Evolutionary conservation across 2,329 filamentous ascomycete species (phyloP).

Genomic region (Penicillium nordicum): DNA sequence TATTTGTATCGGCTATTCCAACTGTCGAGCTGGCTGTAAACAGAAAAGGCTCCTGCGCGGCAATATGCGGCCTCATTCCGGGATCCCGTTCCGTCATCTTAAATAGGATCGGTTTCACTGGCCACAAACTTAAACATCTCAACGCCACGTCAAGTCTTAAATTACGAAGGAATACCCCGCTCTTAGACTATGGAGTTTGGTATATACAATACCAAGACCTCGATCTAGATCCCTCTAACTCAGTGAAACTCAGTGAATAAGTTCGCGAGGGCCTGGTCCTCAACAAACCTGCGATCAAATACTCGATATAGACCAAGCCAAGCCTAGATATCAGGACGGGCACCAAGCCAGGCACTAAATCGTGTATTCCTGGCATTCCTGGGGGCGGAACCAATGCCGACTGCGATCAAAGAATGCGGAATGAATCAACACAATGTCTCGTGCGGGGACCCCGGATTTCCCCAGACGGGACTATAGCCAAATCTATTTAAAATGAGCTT

Average conservation of each 20-base stretch:
- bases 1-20: background rate
- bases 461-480: background rate
- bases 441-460: conserved; percentile 7
- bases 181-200: background rate
- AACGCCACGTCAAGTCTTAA: background rate
- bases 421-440: background rate
- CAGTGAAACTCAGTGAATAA: background rate
- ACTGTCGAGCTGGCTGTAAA: background rate
- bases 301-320: background rate
- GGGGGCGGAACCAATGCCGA: background rate
- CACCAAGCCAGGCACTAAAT: background rate
- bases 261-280: background rate
- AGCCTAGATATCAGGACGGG: background rate
- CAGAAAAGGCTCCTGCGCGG: too few relatives aligned
- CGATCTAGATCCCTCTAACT: background rate
- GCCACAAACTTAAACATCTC: background rate
- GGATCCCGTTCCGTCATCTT: background rate
- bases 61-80: conserved; percentile 1
- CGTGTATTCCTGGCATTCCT: background rate
- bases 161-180: background rate
- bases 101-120: background rate
- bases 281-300: background rate
- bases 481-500: background rate
- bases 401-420: background rate
- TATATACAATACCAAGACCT: background rate